Percentiles rank a stretch among this genome's conserved stretches.
Evolutionary conservation across 305 asterid genomes (phyloP).

Genomic region (Fraxinus dipetala): DNA sequence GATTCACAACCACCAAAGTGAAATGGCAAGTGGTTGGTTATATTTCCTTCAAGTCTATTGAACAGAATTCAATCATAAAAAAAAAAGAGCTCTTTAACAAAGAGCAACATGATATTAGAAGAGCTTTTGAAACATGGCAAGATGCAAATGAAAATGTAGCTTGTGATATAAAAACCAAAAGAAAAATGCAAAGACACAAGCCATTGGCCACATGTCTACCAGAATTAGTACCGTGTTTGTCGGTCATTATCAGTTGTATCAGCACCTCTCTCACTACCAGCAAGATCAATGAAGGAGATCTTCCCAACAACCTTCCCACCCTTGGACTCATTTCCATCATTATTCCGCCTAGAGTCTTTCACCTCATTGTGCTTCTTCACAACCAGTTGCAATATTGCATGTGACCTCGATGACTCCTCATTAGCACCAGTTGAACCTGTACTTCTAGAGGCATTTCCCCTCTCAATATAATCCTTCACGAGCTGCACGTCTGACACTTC

Average conservation of each 20-base stretch:
- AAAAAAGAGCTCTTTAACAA: neutral
- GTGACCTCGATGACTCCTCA: constrained; percentile 98
- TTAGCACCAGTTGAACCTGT: constrained; percentile 99
- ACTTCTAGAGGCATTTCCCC: constrained; percentile 93
- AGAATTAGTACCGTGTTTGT: constrained; percentile 58
- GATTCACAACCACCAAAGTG: neutral
- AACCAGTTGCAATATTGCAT: constrained; percentile 91
- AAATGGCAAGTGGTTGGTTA: neutral
- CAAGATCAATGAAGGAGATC: constrained; percentile 77
- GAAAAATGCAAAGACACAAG: constrained; percentile 14
- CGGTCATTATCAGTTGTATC: constrained; percentile 99
- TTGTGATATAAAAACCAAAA: neutral
- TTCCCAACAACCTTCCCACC: constrained; percentile 58
- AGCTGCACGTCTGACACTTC: constrained; percentile 97
- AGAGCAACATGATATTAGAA: neutral
- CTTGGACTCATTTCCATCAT: constrained; percentile 75
- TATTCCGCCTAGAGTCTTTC: constrained; percentile 73
- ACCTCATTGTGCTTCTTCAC: constrained; percentile 89
- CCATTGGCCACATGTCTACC: constrained; percentile 18
- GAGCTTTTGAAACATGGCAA: neutral
- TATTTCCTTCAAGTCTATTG: neutral
- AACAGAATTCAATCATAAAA: neutral
- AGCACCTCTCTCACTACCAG: constrained; percentile 99
- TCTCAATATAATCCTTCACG: constrained; percentile 95
- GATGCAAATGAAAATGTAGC: neutral